Conservation (phyloP, 768 basidiomycete species). For the Kwoniella shandongensis region DNA sequence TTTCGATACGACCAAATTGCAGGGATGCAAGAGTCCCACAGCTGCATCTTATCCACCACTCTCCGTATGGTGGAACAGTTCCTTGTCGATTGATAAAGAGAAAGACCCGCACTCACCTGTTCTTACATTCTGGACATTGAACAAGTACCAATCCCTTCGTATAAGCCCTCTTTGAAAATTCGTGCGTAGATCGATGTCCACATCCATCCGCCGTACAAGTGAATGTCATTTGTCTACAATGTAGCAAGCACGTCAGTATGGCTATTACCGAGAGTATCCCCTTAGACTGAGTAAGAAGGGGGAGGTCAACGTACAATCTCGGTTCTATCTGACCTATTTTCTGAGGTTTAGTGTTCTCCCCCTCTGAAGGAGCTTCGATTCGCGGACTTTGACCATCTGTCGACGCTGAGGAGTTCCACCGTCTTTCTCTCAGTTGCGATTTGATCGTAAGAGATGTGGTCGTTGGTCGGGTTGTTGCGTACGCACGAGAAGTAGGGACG, state of each 20-base stretch:
- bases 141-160: slow-evolving; percentile 84
- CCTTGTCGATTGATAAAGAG: too few species aligned
- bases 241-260: neutral
- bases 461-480: neutral
- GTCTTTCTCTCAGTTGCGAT: neutral
- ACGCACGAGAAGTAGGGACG: neutral
- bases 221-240: slow-evolving; percentile 49
- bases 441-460: neutral
- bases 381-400: slow-evolving; percentile 1
- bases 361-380: slow-evolving; percentile 18
- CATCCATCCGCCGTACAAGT: slow-evolving; percentile 58
- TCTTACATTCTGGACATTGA: slow-evolving; percentile 86
- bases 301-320: slow-evolving; percentile 45
- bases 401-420: slow-evolving; percentile 9
- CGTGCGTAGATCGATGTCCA: slow-evolving; percentile 76
- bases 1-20: too few species aligned
- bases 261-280: too few species aligned
- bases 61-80: too few species aligned
- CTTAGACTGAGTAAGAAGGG: too few species aligned
- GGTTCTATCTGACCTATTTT: slow-evolving; percentile 39
- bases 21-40: too few species aligned
- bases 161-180: slow-evolving; percentile 82
- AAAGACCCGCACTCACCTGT: too few species aligned
- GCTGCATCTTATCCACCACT: too few species aligned
- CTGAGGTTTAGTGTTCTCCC: slow-evolving; percentile 19